Evolutionary conservation across 2,329 filamentous ascomycete species (phyloP).

Genomic region (Hypoxylon sp.): DNA sequence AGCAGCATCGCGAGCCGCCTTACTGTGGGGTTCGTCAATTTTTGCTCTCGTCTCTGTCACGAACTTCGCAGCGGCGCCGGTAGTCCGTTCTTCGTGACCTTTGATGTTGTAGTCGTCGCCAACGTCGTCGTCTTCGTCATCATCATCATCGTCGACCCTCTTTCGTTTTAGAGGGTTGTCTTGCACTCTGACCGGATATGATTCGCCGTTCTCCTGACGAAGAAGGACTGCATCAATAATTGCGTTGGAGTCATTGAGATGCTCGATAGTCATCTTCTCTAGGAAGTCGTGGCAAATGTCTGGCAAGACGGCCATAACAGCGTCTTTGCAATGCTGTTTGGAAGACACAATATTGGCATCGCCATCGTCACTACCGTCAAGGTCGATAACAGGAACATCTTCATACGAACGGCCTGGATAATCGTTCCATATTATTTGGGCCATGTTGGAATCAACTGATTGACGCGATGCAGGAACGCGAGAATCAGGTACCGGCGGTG

Average conservation of each 20-base stretch:
- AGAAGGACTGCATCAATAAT: conserved; percentile 57
- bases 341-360: conserved; percentile 5
- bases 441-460: conserved; percentile 6
- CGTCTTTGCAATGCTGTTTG: conserved; percentile 45
- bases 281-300: conserved; percentile 59
- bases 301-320: conserved; percentile 56
- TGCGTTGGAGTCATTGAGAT: conserved; percentile 47
- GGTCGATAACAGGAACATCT: neutral
- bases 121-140: conserved; percentile 39
- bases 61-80: conserved; percentile 12
- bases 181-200: conserved; percentile 52
- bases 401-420: conserved; percentile 4
- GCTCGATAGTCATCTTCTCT: conserved; percentile 42
- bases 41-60: conserved; percentile 36
- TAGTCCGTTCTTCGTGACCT: neutral
- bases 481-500: neutral
- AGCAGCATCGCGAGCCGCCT: neutral
- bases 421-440: neutral
- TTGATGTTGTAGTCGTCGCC: conserved; percentile 29
- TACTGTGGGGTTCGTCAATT: conserved; percentile 31
- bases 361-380: neutral
- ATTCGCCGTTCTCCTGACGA: conserved; percentile 52
- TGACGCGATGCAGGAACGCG: neutral
- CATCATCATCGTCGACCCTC: conserved; percentile 44
- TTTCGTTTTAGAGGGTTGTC: conserved; percentile 57